These are phyloP conservation scores for Scheffersomyces insectosa DNA, from an alignment of 1,139 yeast species.

Conservation along the genomic window DNA sequence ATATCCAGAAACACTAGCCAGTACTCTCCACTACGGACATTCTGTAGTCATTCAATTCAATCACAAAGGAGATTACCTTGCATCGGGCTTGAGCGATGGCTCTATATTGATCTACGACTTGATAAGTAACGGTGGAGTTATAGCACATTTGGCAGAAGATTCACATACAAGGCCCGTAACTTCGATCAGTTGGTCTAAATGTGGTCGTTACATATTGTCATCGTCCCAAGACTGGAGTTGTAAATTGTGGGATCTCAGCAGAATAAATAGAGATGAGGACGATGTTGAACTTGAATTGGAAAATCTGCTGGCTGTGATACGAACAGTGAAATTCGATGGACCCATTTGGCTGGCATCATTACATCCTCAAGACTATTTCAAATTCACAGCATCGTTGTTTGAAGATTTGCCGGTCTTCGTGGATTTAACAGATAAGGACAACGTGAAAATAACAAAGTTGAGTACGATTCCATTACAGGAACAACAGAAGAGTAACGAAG, in stretches of 20 bases:
- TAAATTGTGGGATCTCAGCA: constrained; percentile 74
- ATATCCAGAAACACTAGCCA: constrained; percentile 80
- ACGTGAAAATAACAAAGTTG: constrained; percentile 26
- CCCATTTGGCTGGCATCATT: constrained; percentile 72
- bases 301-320: constrained; percentile 32
- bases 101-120: constrained; percentile 75
- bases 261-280: constrained; percentile 21
- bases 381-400: constrained; percentile 48
- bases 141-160: constrained; percentile 53
- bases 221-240: constrained; percentile 87
- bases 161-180: constrained; percentile 75
- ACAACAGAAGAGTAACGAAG: constrained; percentile 14
- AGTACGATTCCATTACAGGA: constrained; percentile 28
- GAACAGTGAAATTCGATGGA: constrained; percentile 58
- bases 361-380: constrained; percentile 50
- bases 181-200: constrained; percentile 72
- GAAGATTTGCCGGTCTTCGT: constrained; percentile 60
- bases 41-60: constrained; percentile 75
- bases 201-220: constrained; percentile 71
- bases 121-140: constrained; percentile 54
- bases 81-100: constrained; percentile 84
- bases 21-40: constrained; percentile 66
- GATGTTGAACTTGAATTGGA: constrained; percentile 19
- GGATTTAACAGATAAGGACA: constrained; percentile 39
- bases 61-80: constrained; percentile 81